phyloP scores from a whole-genome alignment of 2,329 filamentous ascomycete species.

The Didymosphaeria variabile region DNA sequence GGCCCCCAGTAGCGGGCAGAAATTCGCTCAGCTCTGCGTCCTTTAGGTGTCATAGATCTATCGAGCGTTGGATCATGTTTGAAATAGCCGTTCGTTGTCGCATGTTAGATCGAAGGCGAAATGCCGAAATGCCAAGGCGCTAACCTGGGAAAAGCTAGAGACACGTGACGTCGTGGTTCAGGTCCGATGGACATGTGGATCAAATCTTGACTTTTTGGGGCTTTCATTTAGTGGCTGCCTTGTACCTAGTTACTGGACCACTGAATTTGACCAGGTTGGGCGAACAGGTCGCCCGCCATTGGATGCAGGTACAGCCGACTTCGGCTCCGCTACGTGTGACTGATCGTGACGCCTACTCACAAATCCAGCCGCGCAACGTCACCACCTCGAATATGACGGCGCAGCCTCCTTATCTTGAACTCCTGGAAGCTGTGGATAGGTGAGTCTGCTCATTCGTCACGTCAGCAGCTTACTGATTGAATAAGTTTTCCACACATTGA shows the following conservation, averaged over 20 bases:
- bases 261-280: not conserved
- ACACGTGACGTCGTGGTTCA: not conserved
- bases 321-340: not conserved
- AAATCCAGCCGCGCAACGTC: not conserved
- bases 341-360: not conserved
- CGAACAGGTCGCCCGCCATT: not conserved
- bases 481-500: slow-evolving; percentile 15
- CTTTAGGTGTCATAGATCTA: slow-evolving; percentile 1
- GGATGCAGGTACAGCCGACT: not conserved
- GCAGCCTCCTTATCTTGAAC: slow-evolving; percentile 7
- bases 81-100: not conserved
- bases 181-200: too few species aligned
- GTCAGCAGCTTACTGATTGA: not conserved
- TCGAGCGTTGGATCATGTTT: not conserved
- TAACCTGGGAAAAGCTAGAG: not conserved
- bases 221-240: not conserved
- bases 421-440: slow-evolving; percentile 15
- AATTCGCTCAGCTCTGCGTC: slow-evolving; percentile 1
- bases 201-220: not conserved
- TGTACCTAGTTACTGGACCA: not conserved
- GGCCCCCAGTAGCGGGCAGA: not conserved
- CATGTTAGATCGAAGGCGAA: not conserved
- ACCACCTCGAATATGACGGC: not conserved
- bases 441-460: not conserved
- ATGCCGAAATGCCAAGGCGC: not conserved